Evolutionary conservation across 2,329 filamentous ascomycete species (phyloP), one percentile per base, ranked within the genome.

Genomic region (Colletotrichum sp.): DNA sequence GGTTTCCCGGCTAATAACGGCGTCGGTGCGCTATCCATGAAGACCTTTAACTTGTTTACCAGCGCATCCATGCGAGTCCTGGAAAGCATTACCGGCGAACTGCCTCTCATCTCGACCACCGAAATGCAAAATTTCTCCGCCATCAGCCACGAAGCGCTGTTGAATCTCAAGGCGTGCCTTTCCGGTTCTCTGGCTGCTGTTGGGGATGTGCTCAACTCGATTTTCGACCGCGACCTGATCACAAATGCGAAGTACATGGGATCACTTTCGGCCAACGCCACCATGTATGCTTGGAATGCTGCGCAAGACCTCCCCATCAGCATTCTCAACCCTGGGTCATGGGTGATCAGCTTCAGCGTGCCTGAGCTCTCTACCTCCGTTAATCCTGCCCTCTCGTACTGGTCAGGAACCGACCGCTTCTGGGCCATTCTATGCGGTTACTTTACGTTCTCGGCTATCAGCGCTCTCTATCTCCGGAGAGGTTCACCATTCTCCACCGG

Each of bases 381-480:
- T 16, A 89, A 94, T 79, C 89, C 90, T 9, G 89, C 87, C 30
- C 85, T 95, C 68, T 92, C 92, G 2, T 89, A 92, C 69, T 96
- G 95, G 95, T 89, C 90, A 75, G 88, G 89, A 32, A 87, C 89
- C 18, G 93, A 95, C 83, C 87, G 92, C 34, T 89, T 91, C 72
- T 92, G 89, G 86, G 96, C 96, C 16, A 95, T 98, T 52, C 80
- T 96, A 3, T 89, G 94, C 64, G 97, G 97, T 14, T 99, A 99
- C 82, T 82, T 92, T 0, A 93, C 96, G 63, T 89, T 98, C 52
- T 95, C 93, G 13, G 81, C 95, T 60, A 83, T 94, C 36, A 95
- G 95, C 4, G 92, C 94, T 28, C 86, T 96, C 3, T 99, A 99
- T 83, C 89, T 99, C 34, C 93, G 92, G 72, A 89, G 94, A 74